phyloP scores from a whole-genome alignment of 805 yeast genomes.

The Metschnikowia cerradonensis region DNA sequence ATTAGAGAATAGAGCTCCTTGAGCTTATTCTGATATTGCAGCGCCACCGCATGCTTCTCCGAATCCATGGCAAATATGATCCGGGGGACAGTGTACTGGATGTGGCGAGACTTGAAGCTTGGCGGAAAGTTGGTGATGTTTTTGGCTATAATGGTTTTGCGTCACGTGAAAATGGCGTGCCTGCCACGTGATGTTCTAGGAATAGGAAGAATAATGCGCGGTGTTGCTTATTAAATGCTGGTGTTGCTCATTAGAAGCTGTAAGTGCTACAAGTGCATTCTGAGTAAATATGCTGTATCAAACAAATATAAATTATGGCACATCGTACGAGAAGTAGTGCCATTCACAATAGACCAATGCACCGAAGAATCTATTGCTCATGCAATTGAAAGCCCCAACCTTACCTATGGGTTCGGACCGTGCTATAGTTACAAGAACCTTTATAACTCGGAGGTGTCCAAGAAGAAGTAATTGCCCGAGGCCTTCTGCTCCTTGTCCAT shows the following conservation, averaged over 20 bases:
- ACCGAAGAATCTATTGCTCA: slow-evolving; percentile 15
- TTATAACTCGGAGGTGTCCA: slow-evolving; percentile 58
- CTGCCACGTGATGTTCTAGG: slow-evolving; percentile 8
- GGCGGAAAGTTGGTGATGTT: neutral
- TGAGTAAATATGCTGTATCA: slow-evolving; percentile 12
- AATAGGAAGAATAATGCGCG: too few species aligned
- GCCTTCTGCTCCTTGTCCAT: slow-evolving; percentile 98
- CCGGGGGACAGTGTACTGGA: neutral
- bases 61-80: slow-evolving; percentile 5
- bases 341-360: slow-evolving; percentile 14
- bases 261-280: too few species aligned
- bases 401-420: slow-evolving; percentile 6
- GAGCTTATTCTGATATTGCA: slow-evolving; percentile 9
- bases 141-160: neutral
- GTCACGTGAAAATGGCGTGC: slow-evolving; percentile 13
- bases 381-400: slow-evolving; percentile 16
- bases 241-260: too few species aligned
- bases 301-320: slow-evolving; percentile 15
- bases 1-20: slow-evolving; percentile 17
- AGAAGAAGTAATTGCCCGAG: slow-evolving; percentile 91
- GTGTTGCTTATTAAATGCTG: too few species aligned
- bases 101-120: neutral
- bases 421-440: slow-evolving; percentile 7
- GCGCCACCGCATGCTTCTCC: slow-evolving; percentile 7
- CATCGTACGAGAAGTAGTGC: slow-evolving; percentile 15